These are phyloP conservation scores for Cyclocybe aegerita DNA, from an alignment of 768 basidiomycete genomes.

Conservation along the genomic window DNA sequence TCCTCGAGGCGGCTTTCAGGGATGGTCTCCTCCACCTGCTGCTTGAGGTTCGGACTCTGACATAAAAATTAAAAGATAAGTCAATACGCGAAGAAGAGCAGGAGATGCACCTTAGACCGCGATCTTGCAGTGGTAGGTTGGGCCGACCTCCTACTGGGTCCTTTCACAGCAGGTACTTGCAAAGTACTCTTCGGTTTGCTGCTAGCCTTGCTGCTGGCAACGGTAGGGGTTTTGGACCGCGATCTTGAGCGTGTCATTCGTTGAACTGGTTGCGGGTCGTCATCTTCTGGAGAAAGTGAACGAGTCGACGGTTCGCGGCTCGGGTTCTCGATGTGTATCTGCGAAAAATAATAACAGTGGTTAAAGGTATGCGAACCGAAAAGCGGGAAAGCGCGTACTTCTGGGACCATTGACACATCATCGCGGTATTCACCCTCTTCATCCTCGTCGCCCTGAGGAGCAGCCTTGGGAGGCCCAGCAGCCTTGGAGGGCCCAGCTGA, in stretches of 20 bases:
- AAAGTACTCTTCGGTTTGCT: slow-evolving; percentile 3
- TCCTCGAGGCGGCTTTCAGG: too few species aligned
- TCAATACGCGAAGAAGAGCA: too few species aligned
- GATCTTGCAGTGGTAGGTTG: too few species aligned
- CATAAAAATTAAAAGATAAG: too few species aligned
- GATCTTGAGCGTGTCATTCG: slow-evolving; percentile 16
- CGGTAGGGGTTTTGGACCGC: slow-evolving; percentile 14
- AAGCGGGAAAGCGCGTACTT: too few species aligned
- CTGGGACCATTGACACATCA: too few species aligned
- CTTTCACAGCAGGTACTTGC: too few species aligned
- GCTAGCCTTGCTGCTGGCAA: background rate
- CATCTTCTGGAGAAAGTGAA: slow-evolving; percentile 5
- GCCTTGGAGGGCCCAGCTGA: slow-evolving; percentile 6
- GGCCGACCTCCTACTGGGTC: too few species aligned
- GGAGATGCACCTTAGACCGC: too few species aligned
- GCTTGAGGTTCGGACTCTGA: too few species aligned
- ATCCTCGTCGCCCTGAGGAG: slow-evolving; percentile 4
- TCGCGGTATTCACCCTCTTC: slow-evolving; percentile 2
- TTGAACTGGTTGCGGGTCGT: background rate
- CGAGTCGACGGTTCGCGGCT: slow-evolving; percentile 3
- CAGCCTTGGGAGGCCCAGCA: slow-evolving; percentile 1
- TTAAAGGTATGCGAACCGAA: background rate
- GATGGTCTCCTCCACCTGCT: too few species aligned
- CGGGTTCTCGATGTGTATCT: slow-evolving; percentile 1
- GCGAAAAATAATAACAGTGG: background rate